Base-by-base conservation (phyloP, 495 filamentous ascomycete species). In the Penicillium nucicola region DNA sequence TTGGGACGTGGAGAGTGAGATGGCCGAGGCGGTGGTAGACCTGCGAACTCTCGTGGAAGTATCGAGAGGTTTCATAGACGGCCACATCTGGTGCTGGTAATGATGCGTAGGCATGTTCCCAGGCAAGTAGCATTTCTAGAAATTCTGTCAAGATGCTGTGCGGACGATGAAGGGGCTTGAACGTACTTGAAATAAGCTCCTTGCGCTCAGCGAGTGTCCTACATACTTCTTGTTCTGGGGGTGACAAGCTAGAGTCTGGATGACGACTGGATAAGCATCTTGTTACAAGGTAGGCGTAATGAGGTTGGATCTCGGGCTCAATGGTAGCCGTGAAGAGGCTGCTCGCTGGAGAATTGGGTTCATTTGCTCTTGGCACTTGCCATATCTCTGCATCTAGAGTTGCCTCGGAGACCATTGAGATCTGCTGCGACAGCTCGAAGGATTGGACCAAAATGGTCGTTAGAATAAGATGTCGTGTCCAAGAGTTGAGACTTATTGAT, bases 391-490 rank as follows among this genome's bases (percentile, higher is more conserved):
- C 12, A 22, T 46, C 44, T 0, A 46, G 44, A 33, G 20, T 17
- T 15, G 33, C 33, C 8, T 52, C 33, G 5, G 49, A 38, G 3
- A 45, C 34, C 41, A 52, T 52, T 9, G 41, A 23, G 3, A 45
- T 40, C 17, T 45, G 41, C 41, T 45, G 41, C 1, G 49, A 52
- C 5, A 52, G 23, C 18, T 52, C 49, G 13, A 45, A 52, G 5
- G 31, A 33, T 11, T 52, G 33, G 7, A 52, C 41, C 22, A 38
- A 8, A 5, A 52, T 52, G 5, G 41, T 52, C 10, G 15, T 45
- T 3, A 52, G 49, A 28, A 52, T 33, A 12, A 52, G 40, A 38
- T 52, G 36, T 10, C 49, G 33, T 9, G 49, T 52, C 49, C 49
- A 52, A 5, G 49, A 38, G n/a, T 52, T 52, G 19, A 45, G 49